phyloP scores from a whole-genome alignment of 176 grass and related monocot species.

The Melocanna baccifera region DNA sequence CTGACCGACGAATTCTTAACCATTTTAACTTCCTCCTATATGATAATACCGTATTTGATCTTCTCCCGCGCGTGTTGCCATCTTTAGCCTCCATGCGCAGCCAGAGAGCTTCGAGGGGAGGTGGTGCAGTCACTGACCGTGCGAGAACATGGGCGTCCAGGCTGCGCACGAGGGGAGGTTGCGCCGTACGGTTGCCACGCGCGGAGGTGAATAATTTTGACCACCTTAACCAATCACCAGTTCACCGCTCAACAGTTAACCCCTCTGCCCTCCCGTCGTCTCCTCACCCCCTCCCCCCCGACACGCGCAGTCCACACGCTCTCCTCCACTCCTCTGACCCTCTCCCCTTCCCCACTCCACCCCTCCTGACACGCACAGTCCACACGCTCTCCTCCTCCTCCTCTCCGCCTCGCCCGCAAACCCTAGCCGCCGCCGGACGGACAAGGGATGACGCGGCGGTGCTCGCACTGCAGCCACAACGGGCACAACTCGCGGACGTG shows the following conservation, averaged over 20 bases:
- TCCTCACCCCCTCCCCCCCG: not conserved
- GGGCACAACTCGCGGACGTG: constrained; percentile 96
- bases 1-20: too few relatives aligned
- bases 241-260: constrained; percentile 35
- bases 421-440: not conserved
- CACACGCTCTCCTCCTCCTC: not conserved
- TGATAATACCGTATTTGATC: too few relatives aligned
- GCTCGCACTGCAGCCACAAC: constrained; percentile 98
- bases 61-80: too few relatives aligned
- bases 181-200: too few relatives aligned
- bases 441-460: constrained; percentile 81
- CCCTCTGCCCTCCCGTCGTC: not conserved
- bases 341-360: not conserved
- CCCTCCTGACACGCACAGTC: not conserved
- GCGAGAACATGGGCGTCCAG: too few relatives aligned
- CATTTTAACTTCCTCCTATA: too few relatives aligned
- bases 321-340: constrained; percentile 16
- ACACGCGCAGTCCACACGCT: not conserved
- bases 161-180: too few relatives aligned
- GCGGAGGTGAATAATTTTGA: too few relatives aligned
- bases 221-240: too few relatives aligned
- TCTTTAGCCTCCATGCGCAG: too few relatives aligned
- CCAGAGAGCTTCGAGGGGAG: too few relatives aligned
- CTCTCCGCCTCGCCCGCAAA: not conserved
- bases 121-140: too few relatives aligned